Percentiles rank a stretch among this genome's conserved stretches.
Conservation (phyloP, 1,284 basidiomycete genomes). For the Neolentinus lepideus region DNA sequence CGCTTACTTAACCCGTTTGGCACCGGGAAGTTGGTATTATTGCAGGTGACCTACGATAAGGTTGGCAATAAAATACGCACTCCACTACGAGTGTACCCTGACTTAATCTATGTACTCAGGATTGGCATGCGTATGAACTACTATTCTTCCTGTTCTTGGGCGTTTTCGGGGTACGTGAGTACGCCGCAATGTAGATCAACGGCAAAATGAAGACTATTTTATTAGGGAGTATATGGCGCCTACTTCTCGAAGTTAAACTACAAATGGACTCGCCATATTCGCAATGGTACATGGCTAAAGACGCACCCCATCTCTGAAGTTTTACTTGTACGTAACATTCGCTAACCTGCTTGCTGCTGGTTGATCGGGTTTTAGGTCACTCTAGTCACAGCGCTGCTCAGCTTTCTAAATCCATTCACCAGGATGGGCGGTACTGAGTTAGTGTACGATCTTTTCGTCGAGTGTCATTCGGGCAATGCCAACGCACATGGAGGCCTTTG, state of each 20-base stretch:
- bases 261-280: constrained; percentile 79
- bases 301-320: constrained; percentile 84
- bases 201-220: constrained; percentile 7
- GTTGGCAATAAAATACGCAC: constrained; percentile 23
- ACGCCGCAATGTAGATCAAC: constrained; percentile 2
- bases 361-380: constrained; percentile 51
- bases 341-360: background rate
- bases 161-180: constrained; percentile 64
- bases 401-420: constrained; percentile 87
- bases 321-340: constrained; percentile 40
- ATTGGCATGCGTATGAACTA: constrained; percentile 85
- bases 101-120: constrained; percentile 37
- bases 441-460: constrained; percentile 86
- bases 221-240: constrained; percentile 87
- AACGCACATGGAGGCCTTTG: constrained; percentile 70
- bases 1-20: constrained; percentile 91
- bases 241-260: constrained; percentile 91
- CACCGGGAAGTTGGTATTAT: constrained; percentile 76
- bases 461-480: constrained; percentile 56
- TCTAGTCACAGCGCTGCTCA: constrained; percentile 65
- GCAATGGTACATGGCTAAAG: constrained; percentile 77
- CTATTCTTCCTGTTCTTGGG: constrained; percentile 83
- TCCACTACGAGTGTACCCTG: constrained; percentile 4
- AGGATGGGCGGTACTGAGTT: constrained; percentile 95
- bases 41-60: constrained; percentile 88